Conservation (phyloP, 768 basidiomycete species). For the Trametes coccinea region DNA sequence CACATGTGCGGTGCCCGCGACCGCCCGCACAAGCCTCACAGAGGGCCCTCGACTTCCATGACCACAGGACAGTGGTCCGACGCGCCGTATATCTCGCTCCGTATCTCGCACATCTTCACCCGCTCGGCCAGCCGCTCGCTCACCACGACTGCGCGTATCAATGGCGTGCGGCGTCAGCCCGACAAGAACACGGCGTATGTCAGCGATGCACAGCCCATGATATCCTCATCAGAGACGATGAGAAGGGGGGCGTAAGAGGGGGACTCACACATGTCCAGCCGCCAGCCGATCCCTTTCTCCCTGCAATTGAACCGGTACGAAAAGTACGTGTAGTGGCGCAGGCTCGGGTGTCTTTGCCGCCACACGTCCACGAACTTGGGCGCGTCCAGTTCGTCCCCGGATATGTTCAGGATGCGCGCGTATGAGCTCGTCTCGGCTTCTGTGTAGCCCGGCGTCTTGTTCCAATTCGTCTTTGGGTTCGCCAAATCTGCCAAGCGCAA, state of each 20-base stretch:
- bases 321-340: conserved; percentile 83
- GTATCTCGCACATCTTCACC: conserved; percentile 82
- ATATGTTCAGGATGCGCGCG: conserved; percentile 61
- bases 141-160: conserved; percentile 55
- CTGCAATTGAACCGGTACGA: conserved; percentile 83
- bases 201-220: neutral
- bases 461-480: conserved; percentile 77
- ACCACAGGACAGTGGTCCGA: conserved; percentile 85
- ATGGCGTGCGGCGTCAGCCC: neutral
- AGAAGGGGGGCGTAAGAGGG: neutral
- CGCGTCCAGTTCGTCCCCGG: conserved; percentile 30
- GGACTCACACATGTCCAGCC: conserved; percentile 77
- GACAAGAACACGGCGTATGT: neutral
- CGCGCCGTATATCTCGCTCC: conserved; percentile 82
- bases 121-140: conserved; percentile 66
- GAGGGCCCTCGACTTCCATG: conserved; percentile 62
- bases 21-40: conserved; percentile 25
- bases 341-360: conserved; percentile 66
- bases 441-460: conserved; percentile 85
- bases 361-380: conserved; percentile 73
- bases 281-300: conserved; percentile 81
- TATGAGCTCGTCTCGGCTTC: conserved; percentile 79
- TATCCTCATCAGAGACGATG: neutral
- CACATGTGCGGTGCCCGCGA: too few species aligned
- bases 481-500: conserved; percentile 54